A percentile compares a stretch with the other conserved stretches of the same genome.
Conservation (phyloP, 345 rosid genomes). For the Laguncularia racemosa region DNA sequence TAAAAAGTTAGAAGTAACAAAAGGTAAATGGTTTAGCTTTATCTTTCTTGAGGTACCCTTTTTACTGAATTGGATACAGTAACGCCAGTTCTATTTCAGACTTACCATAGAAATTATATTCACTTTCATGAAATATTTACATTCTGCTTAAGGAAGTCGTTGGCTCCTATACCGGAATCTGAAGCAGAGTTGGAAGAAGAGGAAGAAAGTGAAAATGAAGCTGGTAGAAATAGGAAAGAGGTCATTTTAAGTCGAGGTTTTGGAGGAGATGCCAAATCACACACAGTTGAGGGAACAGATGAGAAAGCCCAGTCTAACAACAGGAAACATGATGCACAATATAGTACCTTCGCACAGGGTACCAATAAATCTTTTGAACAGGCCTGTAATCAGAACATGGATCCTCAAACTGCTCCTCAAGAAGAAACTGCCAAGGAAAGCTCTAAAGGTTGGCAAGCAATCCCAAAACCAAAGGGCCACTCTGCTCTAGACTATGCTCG, state of each 20-base stretch:
- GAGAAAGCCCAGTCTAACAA: background rate
- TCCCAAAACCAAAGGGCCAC: conserved; percentile 98
- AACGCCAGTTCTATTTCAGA: too few species aligned
- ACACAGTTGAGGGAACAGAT: conserved; percentile 7
- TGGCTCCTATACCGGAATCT: conserved; percentile 90
- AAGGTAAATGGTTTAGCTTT: too few species aligned
- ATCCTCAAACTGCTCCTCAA: conserved; percentile 8
- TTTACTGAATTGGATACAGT: too few species aligned
- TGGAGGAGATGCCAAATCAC: conserved; percentile 15
- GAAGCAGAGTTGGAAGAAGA: conserved; percentile 83
- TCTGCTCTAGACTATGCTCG: conserved; percentile 78
- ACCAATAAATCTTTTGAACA: conserved; percentile 1
- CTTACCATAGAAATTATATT: conserved; percentile 7
- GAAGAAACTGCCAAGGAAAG: conserved; percentile 29
- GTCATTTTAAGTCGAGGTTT: conserved; percentile 9
- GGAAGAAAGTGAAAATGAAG: conserved; percentile 27
- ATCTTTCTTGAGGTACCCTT: too few species aligned
- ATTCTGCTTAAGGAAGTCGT: conserved; percentile 75
- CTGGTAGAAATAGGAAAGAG: conserved; percentile 6
- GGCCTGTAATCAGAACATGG: conserved; percentile 17
- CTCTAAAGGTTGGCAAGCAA: conserved; percentile 73
- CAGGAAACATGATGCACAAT: background rate
- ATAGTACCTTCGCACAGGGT: background rate
- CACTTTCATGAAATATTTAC: conserved; percentile 22
- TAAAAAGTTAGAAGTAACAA: too few species aligned